Conservation (phyloP, 768 basidiomycete species). For the Dentipellis sp. region DNA sequence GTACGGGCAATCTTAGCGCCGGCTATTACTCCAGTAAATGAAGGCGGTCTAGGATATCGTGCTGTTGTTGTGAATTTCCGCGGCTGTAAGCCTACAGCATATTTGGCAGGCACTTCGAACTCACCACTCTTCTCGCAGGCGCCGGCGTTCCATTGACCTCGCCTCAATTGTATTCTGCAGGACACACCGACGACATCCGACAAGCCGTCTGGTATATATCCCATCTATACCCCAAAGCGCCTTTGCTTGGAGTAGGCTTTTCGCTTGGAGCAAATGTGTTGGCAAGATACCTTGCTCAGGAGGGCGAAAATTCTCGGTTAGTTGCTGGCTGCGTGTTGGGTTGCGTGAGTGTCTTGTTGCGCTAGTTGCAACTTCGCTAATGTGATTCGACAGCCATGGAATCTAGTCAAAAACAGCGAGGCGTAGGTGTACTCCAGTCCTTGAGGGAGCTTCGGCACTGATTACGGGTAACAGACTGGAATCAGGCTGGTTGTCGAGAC, state of each 20-base stretch:
- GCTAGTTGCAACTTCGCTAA: conserved; percentile 4
- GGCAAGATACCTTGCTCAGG: conserved; percentile 83
- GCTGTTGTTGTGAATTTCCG: conserved; percentile 89
- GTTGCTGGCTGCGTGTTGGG: conserved; percentile 59
- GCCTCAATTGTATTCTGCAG: conserved; percentile 79
- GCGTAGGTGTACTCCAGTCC: conserved; percentile 19
- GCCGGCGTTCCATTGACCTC: conserved; percentile 80
- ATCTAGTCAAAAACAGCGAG: conserved; percentile 27
- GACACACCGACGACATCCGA: conserved; percentile 84
- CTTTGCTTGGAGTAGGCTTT: conserved; percentile 82
- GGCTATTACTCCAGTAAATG: conserved; percentile 55
- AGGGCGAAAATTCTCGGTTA: conserved; percentile 55
- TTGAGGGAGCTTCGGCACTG: conserved; percentile 11
- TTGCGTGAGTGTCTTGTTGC: conserved; percentile 46
- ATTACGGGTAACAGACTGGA: conserved; percentile 35
- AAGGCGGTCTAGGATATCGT: conserved; percentile 87
- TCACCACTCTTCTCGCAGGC: conserved; percentile 35
- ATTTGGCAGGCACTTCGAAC: neutral
- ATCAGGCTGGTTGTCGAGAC: conserved; percentile 43
- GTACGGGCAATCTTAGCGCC: conserved; percentile 74
- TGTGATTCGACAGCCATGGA: conserved; percentile 36
- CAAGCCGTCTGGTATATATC: conserved; percentile 72
- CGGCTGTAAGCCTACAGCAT: conserved; percentile 51
- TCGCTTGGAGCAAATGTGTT: conserved; percentile 91
- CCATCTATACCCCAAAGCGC: conserved; percentile 65